phyloP scores from a whole-genome alignment of 2,329 filamentous ascomycete genomes.

The Capronia americana region DNA sequence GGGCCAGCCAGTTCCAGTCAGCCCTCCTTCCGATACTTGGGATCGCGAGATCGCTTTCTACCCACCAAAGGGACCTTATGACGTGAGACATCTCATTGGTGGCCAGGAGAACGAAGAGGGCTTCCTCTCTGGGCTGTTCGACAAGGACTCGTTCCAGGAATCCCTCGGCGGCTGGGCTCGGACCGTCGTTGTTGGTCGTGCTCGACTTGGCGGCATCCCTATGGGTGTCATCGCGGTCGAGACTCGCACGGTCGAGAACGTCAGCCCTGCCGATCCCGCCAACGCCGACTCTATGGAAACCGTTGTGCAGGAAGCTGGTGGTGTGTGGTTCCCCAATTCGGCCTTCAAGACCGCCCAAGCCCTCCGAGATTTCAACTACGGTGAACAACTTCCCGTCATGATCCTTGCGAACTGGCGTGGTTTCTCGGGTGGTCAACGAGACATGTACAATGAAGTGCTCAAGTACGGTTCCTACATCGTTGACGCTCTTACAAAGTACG shows the following conservation, averaged over 20 bases:
- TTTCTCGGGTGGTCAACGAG: slow-evolving; percentile 98
- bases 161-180: slow-evolving; percentile 95
- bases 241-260: slow-evolving; percentile 93
- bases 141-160: slow-evolving; percentile 96
- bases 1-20: slow-evolving; percentile 89
- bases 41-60: slow-evolving; percentile 87
- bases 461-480: slow-evolving; percentile 99
- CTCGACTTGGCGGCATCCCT: slow-evolving; percentile 93
- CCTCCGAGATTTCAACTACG: slow-evolving; percentile 98
- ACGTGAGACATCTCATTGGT: slow-evolving; percentile 90
- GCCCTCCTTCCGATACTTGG: slow-evolving; percentile 83
- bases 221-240: slow-evolving; percentile 98
- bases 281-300: slow-evolving; percentile 99
- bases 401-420: slow-evolving; percentile 99
- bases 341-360: slow-evolving; percentile 99
- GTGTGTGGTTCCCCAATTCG: slow-evolving; percentile 99
- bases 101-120: slow-evolving; percentile 85
- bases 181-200: slow-evolving; percentile 95
- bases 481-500: slow-evolving; percentile 95
- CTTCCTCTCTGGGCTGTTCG: slow-evolving; percentile 91
- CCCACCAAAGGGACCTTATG: slow-evolving; percentile 83
- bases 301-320: slow-evolving; percentile 91
- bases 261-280: slow-evolving; percentile 93
- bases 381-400: slow-evolving; percentile 97
- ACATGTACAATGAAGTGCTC: slow-evolving; percentile 99